These are phyloP conservation scores for Pueraria montana DNA, from an alignment of 306 rosid species.

Conservation along the genomic window DNA sequence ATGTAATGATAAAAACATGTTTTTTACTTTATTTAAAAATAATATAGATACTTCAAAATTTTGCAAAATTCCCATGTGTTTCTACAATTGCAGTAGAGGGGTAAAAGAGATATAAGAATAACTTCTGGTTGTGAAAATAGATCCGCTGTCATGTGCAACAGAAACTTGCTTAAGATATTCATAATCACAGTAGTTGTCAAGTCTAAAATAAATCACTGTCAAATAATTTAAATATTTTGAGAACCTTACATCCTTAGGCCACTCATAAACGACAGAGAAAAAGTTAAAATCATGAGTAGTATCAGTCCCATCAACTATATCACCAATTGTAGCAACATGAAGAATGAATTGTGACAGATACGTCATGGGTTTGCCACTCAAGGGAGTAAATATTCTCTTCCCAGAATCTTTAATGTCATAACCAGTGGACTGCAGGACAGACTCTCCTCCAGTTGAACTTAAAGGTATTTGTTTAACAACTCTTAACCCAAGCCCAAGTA, in stretches of 20 bases:
- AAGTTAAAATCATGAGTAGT: conserved; percentile 98
- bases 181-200: conserved; percentile 21
- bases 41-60: conserved; percentile 23
- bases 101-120: conserved; percentile 13
- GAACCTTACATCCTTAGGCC: conserved; percentile 97
- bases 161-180: conserved; percentile 28
- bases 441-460: conserved; percentile 67
- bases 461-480: conserved; percentile 71
- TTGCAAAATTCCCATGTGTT: conserved; percentile 9
- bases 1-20: not conserved
- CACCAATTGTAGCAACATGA: conserved; percentile 97
- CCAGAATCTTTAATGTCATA: conserved; percentile 87
- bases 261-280: conserved; percentile 89
- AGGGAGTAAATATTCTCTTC: conserved; percentile 81
- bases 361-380: conserved; percentile 87
- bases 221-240: conserved; percentile 50
- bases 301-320: conserved; percentile 97
- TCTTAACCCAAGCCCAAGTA: conserved; percentile 90
- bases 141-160: conserved; percentile 26
- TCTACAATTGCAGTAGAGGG: not conserved
- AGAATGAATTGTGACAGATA: conserved; percentile 93
- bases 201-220: conserved; percentile 38
- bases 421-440: conserved; percentile 64
- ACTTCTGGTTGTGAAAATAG: conserved; percentile 25
- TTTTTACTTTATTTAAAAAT: conserved; percentile 34